phyloP scores from a whole-genome alignment of 805 yeast genomes.

The Candida krabiensis region DNA sequence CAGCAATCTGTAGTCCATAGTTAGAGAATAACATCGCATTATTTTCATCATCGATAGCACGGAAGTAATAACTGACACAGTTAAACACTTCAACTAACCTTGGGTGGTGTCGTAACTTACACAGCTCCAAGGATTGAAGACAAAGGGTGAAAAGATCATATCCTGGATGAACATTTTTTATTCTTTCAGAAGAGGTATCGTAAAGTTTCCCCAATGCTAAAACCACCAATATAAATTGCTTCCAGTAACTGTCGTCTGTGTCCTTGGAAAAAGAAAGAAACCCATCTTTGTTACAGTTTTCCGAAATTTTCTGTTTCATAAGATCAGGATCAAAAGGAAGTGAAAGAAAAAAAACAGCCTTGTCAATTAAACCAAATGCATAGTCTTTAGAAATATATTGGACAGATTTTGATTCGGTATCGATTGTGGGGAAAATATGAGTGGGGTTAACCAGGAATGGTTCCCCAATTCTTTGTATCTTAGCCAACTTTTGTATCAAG shows the following conservation, averaged over 20 bases:
- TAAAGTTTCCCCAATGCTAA: slow-evolving; percentile 8
- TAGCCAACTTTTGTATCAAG: slow-evolving; percentile 3
- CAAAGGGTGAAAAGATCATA: slow-evolving; percentile 2
- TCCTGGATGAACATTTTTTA: slow-evolving; percentile 1
- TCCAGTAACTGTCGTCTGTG: slow-evolving; percentile 2
- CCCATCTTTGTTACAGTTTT: slow-evolving; percentile 1
- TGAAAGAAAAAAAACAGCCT: slow-evolving; percentile 20
- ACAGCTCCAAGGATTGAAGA: background rate
- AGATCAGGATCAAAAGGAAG: slow-evolving; percentile 29
- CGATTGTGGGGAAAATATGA: slow-evolving; percentile 1
- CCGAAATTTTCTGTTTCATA: slow-evolving; percentile 11
- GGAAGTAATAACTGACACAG: slow-evolving; percentile 5
- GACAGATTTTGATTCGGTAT: background rate
- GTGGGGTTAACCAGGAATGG: background rate
- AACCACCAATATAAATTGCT: slow-evolving; percentile 3
- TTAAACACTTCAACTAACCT: slow-evolving; percentile 3
- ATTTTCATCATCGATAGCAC: slow-evolving; percentile 5
- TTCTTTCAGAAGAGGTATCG: background rate
- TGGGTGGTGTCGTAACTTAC: slow-evolving; percentile 2
- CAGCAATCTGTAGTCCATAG: slow-evolving; percentile 1
- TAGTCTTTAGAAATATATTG: slow-evolving; percentile 1
- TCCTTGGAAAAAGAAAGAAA: background rate
- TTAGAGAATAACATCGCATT: slow-evolving; percentile 6
- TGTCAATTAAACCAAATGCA: slow-evolving; percentile 4
- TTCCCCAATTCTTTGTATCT: background rate